Evolutionary conservation across 192 early-diverging fungal species (phyloP), one percentile per base, ranked within the genome.

Genomic region (Rhizophagus clarus): DNA sequence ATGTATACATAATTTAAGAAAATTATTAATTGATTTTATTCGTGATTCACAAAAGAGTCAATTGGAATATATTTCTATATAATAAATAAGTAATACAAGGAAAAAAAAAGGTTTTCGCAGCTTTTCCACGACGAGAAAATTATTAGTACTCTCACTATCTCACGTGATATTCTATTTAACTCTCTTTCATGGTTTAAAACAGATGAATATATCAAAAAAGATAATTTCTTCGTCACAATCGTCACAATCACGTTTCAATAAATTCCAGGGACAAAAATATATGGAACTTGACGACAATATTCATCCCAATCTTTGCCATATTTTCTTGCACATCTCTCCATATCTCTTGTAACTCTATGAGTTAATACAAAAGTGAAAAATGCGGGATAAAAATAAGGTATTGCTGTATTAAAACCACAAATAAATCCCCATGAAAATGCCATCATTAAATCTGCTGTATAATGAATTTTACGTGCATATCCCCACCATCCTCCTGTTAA

Each of bases 291-390:
- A 67, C 88, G 80, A 76, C 91, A 92, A 85, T 97, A 97, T 70
- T 84, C 82, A 34, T 91, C 88, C 96, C 96, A 97, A 82, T 96
- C 95, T 72, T 91, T 91, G 60, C 93, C 93, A 85, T 98, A 98
- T 85, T 98, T 98, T 28, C 86, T 87, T 40, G 91, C 85, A 84
- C 96, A 98, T 76, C 92, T 91, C 79, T 90, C 85, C 85, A 96
- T 95, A 83, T 98, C 96, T 42, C 96, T 89, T 76, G 85, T 82
- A 42, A 91, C 92, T 77, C 96, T 94, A 85, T 98, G 96, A 49
- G 93, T 81, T 20, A 98, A 88, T 29, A 98, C 88, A 22, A 92
- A 85, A 22, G 90, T 80, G 84, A 98, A 98, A 88, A 96, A 98
- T 62, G 87, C 82, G n/a, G 91, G 86, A 81, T 97, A 97, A 82